Evolutionary conservation across 257 asterid species (phyloP).

Genomic region (Forsythia viridissima): DNA sequence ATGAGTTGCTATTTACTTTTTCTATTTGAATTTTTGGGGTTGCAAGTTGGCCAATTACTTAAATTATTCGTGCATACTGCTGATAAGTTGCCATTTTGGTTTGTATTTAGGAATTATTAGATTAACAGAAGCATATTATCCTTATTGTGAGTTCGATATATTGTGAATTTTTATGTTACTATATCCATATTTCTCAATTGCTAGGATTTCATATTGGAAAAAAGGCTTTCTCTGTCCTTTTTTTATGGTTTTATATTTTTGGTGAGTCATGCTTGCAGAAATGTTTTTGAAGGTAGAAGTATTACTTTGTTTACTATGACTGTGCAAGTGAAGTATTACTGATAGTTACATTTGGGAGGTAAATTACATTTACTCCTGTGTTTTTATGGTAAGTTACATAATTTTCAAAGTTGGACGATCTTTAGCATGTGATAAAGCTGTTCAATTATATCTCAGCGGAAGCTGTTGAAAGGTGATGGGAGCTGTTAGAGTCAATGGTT

Average conservation of each 20-base stretch:
- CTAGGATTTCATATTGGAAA: neutral
- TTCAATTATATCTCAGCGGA: neutral
- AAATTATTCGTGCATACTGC: neutral
- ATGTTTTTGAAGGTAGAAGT: neutral
- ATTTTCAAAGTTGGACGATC: neutral
- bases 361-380: neutral
- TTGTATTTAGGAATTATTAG: neutral
- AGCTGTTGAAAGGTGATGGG: neutral
- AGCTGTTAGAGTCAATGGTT: conserved; percentile 1
- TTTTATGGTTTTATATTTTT: neutral
- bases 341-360: neutral
- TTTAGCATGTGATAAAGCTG: conserved; percentile 9
- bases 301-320: neutral
- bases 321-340: neutral
- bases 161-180: neutral
- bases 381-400: neutral
- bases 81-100: neutral
- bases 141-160: neutral
- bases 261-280: neutral
- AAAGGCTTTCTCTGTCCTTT: neutral
- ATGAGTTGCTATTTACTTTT: neutral
- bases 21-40: neutral
- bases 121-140: neutral
- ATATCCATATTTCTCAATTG: neutral
- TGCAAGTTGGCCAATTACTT: neutral